A percentile compares a stretch with the other conserved stretches of the same genome.
Evolutionary conservation across 805 yeast species (phyloP).

Genomic region (Sugiyamaella floridensis): DNA sequence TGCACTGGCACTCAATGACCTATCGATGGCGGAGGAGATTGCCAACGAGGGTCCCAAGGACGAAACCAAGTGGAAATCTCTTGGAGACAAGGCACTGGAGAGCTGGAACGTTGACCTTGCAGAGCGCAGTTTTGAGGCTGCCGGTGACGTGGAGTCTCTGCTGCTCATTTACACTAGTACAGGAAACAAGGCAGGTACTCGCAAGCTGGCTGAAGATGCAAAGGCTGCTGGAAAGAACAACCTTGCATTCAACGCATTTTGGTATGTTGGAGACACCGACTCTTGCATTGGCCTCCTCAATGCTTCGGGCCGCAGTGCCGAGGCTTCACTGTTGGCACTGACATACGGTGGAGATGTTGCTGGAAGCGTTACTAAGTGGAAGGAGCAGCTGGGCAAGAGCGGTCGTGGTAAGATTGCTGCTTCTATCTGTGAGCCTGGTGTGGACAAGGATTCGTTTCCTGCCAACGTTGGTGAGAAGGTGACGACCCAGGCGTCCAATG

Average conservation of each 20-base stretch:
- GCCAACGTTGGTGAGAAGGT: constrained; percentile 21
- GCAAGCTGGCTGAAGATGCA: constrained; percentile 59
- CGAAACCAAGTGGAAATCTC: constrained; percentile 78
- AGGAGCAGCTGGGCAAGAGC: constrained; percentile 41
- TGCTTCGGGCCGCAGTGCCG: constrained; percentile 64
- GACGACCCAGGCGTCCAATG: constrained; percentile 9
- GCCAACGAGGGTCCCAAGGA: constrained; percentile 35
- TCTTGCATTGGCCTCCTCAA: constrained; percentile 60
- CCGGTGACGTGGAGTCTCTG: constrained; percentile 75
- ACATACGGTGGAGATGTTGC: constrained; percentile 54
- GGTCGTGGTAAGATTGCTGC: constrained; percentile 57
- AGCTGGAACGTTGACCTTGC: constrained; percentile 80
- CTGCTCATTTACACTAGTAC: constrained; percentile 77
- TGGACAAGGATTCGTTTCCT: constrained; percentile 33
- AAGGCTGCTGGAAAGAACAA: constrained; percentile 73
- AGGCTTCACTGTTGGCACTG: constrained; percentile 74
- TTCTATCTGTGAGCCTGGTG: constrained; percentile 46
- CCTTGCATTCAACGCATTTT: constrained; percentile 83
- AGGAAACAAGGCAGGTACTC: constrained; percentile 57
- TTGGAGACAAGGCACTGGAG: constrained; percentile 79
- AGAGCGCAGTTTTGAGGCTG: constrained; percentile 66
- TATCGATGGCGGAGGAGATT: constrained; percentile 63
- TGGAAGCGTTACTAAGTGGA: constrained; percentile 61
- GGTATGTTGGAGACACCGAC: constrained; percentile 71
- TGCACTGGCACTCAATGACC: constrained; percentile 68